Base-by-base conservation (phyloP, 306 rosid species). In the Dryas alaskensis region DNA sequence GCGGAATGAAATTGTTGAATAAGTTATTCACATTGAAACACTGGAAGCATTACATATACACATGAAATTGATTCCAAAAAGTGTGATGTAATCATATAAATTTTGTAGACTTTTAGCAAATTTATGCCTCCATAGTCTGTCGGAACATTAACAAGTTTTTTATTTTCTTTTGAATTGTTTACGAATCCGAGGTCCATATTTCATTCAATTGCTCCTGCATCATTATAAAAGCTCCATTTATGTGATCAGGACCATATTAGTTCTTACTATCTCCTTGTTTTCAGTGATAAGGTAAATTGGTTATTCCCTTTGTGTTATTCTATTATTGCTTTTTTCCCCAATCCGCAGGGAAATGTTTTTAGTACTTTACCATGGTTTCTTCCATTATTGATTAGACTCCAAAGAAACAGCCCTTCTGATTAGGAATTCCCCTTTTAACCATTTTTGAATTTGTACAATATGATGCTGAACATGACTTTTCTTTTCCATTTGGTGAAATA, bases 401-500 rank as follows among this genome's bases (percentile, higher is more conserved):
- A 27, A 27, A 27, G 31, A 27, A 27, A 1, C 31, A 27, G 31
- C 31, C 31, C 31, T 27, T 27, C 57, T 52, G 57, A 13, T 8
- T 19, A 55, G 31, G 60, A 58, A 3, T 58, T 58, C 63, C 10
- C 13, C 42, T 58, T 25, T 10, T 11, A 25, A 22, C 16, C 5
- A 58, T 25, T 60, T 19, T 45, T 1, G 37, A 60, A 43, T 11
- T 60, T 10, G 6, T 43, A 11, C 2, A 25, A 13, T 8, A 55
- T 27, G 47, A 61, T 61, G 66, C 22, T 61, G 66, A 61, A 39
- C 25, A 40, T 39, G 66, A 39, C 47, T 3, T 39, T 40, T 60
- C 46, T 8, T 69, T 67, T 14, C 48, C 49, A 54, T 67, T 42
- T 58, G 60, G 75, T 69, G 54, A 57, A 69, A 25, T 50, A 0